Conservation (phyloP, 176 grass and related monocot species). For the Eragrostis nindensis region DNA sequence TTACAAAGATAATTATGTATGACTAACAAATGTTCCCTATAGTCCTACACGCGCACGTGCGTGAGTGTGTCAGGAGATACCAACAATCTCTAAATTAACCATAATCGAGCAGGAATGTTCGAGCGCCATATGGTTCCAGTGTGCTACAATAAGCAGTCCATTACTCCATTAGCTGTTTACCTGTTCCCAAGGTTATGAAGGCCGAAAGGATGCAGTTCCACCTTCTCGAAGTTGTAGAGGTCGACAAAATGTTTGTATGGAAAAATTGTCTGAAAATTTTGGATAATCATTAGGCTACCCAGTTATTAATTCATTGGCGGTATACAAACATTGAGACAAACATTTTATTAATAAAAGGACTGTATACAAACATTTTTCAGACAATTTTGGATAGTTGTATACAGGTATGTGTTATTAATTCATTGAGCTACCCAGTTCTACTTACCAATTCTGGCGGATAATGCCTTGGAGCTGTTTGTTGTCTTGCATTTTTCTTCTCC, state of each 20-base stretch:
- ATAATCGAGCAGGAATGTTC: conserved; percentile 18
- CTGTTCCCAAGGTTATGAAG: conserved; percentile 87
- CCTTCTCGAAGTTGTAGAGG: conserved; percentile 75
- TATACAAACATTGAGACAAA: too few relatives aligned
- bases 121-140: conserved; percentile 2
- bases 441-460: conserved; percentile 75
- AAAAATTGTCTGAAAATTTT: conserved; percentile 62
- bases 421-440: conserved; percentile 18
- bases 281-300: conserved; percentile 36
- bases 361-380: too few relatives aligned
- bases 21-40: too few relatives aligned
- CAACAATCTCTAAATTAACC: conserved; percentile 29
- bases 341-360: too few relatives aligned
- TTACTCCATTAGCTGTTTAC: conserved; percentile 66
- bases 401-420: conserved; percentile 23
- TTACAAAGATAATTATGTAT: too few relatives aligned
- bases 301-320: too few relatives aligned
- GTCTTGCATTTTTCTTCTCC: conserved; percentile 54
- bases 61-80: conserved; percentile 23
- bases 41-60: too few relatives aligned
- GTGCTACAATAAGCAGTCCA: conserved; percentile 5
- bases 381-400: conserved; percentile 35
- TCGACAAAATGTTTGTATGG: conserved; percentile 72
- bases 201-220: conserved; percentile 79
- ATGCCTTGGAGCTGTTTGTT: conserved; percentile 55